Evolutionary conservation across 495 filamentous ascomycete genomes (phyloP), one percentile per base, ranked within the genome.

Genomic region (Chaetomium fimeti): DNA sequence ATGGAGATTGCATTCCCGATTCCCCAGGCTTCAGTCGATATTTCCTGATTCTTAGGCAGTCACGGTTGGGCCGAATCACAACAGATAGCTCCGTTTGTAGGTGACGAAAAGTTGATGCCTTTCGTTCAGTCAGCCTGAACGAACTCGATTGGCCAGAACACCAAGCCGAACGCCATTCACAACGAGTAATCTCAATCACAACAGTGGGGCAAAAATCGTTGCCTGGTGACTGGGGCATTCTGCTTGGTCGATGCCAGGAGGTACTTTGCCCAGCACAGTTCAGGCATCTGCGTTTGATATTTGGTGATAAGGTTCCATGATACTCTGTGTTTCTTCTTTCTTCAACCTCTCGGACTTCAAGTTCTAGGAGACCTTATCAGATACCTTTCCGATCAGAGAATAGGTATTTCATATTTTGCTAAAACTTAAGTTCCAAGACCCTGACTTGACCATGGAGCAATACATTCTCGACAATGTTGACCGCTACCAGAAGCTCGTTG

Each of bases 391-490:
- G 8, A 36, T 11, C 32, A 1, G 8, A 36, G 32, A 36, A 36
- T 9, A 32, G n/a, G n/a, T n/a, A n/a, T n/a, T n/a, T n/a, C n/a
- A n/a, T n/a, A n/a, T n/a, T n/a, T n/a, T n/a, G n/a, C n/a, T n/a
- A n/a, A n/a, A n/a, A n/a, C n/a, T n/a, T n/a, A n/a, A n/a, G n/a
- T n/a, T n/a, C n/a, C n/a, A n/a, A n/a, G n/a, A n/a, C n/a, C n/a
- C n/a, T n/a, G n/a, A n/a, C n/a, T 36, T 36, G 32, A 54, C 1
- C 51, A 68, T 67, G 66, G 70, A 72, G 29, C 57, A 72, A 49
- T 72, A 70, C 27, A 42, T 70, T 22, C 48, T 72, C 47, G 64
- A 68, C 27, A 52, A 72, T 52, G 61, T 66, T 22, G 64, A 63
- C 2, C 68, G 66, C 54, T 72, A 72, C 63, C 49, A 61, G 22